Evolutionary conservation across 2,329 filamentous ascomycete genomes (phyloP).

Genomic region (Cadophora sp.): DNA sequence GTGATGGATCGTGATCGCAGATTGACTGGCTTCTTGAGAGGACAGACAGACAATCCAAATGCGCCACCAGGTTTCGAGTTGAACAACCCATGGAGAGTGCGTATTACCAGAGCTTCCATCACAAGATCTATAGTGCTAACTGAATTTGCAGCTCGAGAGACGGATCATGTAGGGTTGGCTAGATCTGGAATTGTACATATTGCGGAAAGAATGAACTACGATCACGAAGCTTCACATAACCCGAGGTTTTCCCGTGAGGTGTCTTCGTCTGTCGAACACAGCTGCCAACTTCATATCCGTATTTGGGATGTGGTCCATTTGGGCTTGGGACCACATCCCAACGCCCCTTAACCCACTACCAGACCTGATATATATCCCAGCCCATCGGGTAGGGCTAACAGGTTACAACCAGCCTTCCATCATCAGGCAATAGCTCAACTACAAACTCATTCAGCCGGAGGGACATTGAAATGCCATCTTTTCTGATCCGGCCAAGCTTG

Average conservation of each 20-base stretch:
- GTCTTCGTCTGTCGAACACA: background rate
- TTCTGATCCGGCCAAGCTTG: background rate
- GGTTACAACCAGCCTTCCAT: background rate
- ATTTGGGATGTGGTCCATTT: background rate
- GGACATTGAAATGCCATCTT: background rate
- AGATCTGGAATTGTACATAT: constrained; percentile 32
- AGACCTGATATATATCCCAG: background rate
- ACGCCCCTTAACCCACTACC: background rate
- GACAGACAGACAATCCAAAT: constrained; percentile 47
- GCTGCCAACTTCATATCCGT: background rate
- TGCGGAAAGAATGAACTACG: background rate
- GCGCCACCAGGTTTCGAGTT: constrained; percentile 49
- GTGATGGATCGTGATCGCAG: constrained; percentile 52
- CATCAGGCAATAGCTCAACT: background rate
- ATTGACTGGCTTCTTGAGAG: constrained; percentile 48
- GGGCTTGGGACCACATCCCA: background rate
- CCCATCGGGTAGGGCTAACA: background rate
- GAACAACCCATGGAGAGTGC: constrained; percentile 51
- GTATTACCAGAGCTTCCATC: constrained; percentile 23
- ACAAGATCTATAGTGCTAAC: constrained; percentile 16
- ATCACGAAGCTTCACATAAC: background rate
- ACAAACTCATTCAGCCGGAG: background rate
- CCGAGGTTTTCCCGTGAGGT: background rate
- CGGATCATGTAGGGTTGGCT: constrained; percentile 38
- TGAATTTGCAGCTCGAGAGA: constrained; percentile 40